Evolutionary conservation across 257 asterid species (phyloP), one percentile per base, ranked within the genome.

Genomic region (Rhazya stricta): DNA sequence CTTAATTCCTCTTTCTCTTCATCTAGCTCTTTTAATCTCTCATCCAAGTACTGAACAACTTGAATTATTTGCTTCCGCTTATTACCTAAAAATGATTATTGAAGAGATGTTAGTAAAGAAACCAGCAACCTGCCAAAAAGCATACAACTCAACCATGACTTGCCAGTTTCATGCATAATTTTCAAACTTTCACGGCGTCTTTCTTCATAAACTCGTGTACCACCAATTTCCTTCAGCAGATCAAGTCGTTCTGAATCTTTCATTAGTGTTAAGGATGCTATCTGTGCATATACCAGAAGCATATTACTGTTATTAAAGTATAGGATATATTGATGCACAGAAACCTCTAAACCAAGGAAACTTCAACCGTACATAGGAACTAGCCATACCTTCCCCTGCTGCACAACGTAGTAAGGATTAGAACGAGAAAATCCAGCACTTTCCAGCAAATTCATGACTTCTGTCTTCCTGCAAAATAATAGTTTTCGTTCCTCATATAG

Each of bases 371-470:
- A 62, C 18, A 63, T 27, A 27, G 79, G 43, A 70, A 34, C 25
- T 30, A 45, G 53, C 16, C 87, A 50, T 84, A 92, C 98, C 81
- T 95, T 95, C 62, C 99, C 99, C 86, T 95, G 99, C 85, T 95
- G 99, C 88, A 95, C 99, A 68, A 95, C 99, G 83, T 95, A 95
- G 84, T 95, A 95, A 48, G 99, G 99, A 88, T 95, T 95, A 69
- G 99, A 92, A 83, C 99, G 99, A 82, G 99, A 95, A 81, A 95
- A 95, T 71, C 99, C 99, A 50, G 99, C 99, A 95, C 99, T 95
- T 84, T 95, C 99, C 72, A 95, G 96, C 86, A 95, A 88, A 83
- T 95, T 95, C 96, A 89, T 93, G 81, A 95, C 99, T 82, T 95
- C 99, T 74, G 97, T 92, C 85, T 95, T 95, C 89, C 98, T 95